phyloP scores from a whole-genome alignment of 805 yeast genomes.

The Cyberlindnera maritima region DNA sequence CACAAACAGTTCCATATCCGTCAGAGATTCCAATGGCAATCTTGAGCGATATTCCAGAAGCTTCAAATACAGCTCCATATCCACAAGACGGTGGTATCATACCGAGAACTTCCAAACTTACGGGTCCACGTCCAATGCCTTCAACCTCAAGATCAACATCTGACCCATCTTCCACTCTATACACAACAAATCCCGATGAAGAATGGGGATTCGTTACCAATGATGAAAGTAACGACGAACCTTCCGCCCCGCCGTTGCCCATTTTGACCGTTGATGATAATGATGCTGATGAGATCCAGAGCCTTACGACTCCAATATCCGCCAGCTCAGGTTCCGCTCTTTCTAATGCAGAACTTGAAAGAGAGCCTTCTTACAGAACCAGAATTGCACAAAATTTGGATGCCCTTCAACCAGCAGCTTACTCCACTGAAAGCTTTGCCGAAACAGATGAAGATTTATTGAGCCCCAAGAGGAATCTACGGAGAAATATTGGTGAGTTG shows the following conservation, averaged over 20 bases:
- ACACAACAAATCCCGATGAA: not conserved
- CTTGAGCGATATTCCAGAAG: slow-evolving; percentile 7
- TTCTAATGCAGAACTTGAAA: slow-evolving; percentile 12
- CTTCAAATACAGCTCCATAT: slow-evolving; percentile 18
- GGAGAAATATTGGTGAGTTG: slow-evolving; percentile 9
- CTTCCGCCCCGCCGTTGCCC: slow-evolving; percentile 16
- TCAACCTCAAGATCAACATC: slow-evolving; percentile 12
- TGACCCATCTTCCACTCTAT: not conserved
- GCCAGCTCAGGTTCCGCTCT: not conserved
- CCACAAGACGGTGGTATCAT: slow-evolving; percentile 13
- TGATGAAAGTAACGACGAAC: slow-evolving; percentile 5
- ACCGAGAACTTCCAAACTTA: slow-evolving; percentile 15
- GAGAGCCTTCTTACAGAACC: slow-evolving; percentile 27
- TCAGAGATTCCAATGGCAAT: slow-evolving; percentile 12
- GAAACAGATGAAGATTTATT: slow-evolving; percentile 16
- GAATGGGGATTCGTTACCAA: slow-evolving; percentile 6
- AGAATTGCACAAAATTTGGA: slow-evolving; percentile 25
- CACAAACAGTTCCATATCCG: slow-evolving; percentile 23
- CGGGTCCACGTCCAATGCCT: slow-evolving; percentile 31
- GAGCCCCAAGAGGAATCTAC: not conserved
- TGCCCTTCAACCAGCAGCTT: slow-evolving; percentile 21
- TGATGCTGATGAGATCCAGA: not conserved
- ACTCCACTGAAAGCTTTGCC: slow-evolving; percentile 15
- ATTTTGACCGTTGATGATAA: not conserved
- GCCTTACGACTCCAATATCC: not conserved